Evolutionary conservation across 345 rosid species (phyloP).

Genomic region (Populus nigra): DNA sequence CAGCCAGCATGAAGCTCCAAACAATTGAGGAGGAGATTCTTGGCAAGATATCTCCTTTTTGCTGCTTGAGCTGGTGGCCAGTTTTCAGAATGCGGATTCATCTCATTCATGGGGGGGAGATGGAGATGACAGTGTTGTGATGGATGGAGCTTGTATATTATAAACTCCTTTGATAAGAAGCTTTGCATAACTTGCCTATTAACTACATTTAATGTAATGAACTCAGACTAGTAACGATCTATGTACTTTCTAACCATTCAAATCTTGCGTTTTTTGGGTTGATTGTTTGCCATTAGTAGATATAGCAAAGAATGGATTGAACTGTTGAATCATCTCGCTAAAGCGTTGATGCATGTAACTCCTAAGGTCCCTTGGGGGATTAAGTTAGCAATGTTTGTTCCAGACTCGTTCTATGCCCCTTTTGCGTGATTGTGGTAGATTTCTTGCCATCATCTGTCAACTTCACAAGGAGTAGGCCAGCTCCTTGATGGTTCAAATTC

Average conservation of each 20-base stretch:
- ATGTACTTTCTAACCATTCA: neutral
- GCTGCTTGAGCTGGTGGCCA: conserved; percentile 8
- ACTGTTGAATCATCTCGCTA: neutral
- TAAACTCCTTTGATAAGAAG: neutral
- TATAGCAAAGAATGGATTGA: neutral
- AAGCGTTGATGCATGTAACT: neutral
- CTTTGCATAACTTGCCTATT: neutral
- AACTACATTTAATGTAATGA: neutral
- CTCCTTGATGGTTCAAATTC: neutral
- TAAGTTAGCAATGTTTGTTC: neutral
- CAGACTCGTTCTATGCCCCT: neutral
- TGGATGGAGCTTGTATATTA: conserved; percentile 4
- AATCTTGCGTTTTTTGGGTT: neutral
- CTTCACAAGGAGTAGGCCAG: neutral
- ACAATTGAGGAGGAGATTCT: neutral
- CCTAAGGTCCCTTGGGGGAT: neutral
- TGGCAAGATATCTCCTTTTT: conserved; percentile 1
- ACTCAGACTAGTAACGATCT: neutral
- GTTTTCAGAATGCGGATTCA: neutral
- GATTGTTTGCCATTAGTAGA: neutral
- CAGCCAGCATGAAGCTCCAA: conserved; percentile 17
- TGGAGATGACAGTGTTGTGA: neutral
- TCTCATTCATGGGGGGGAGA: neutral
- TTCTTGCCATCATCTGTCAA: neutral
- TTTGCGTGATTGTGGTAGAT: neutral